phyloP scores from a whole-genome alignment of 495 filamentous ascomycete genomes.

The Neurospora hispaniola region DNA sequence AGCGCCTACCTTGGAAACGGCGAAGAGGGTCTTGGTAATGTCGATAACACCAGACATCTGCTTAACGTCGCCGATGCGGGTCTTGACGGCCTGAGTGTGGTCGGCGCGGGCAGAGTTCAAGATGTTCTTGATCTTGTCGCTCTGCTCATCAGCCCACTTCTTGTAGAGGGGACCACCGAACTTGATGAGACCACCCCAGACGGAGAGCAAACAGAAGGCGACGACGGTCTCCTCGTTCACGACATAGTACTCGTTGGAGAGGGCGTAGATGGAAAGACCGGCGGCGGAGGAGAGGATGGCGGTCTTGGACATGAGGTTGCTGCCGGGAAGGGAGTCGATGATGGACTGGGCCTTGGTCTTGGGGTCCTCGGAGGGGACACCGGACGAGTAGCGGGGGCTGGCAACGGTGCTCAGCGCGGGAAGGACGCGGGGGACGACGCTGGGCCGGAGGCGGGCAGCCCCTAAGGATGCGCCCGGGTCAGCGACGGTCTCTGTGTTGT shows the following conservation, averaged over 20 bases:
- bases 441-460: constrained; percentile 78
- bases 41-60: constrained; percentile 90
- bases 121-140: constrained; percentile 80
- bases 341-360: constrained; percentile 93
- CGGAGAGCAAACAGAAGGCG: constrained; percentile 74
- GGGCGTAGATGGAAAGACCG: constrained; percentile 82
- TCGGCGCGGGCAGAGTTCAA: constrained; percentile 86
- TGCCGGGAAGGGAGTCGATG: constrained; percentile 79
- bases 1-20: constrained; percentile 80
- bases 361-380: constrained; percentile 71
- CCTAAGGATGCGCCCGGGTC: constrained; percentile 38
- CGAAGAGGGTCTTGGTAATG: constrained; percentile 91
- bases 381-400: constrained; percentile 57
- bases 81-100: constrained; percentile 90
- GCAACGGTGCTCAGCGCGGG: constrained; percentile 59
- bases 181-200: constrained; percentile 81
- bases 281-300: constrained; percentile 90
- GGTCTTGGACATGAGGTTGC: constrained; percentile 81
- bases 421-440: constrained; percentile 54
- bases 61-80: constrained; percentile 83
- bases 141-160: constrained; percentile 82
- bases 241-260: constrained; percentile 99
- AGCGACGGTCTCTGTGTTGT: not conserved
- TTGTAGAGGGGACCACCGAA: constrained; percentile 86
- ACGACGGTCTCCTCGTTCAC: constrained; percentile 97